These are phyloP conservation scores for Saccharomyces hybrid DNA, from an alignment of 1,139 yeast genomes.

Conservation along the genomic window DNA sequence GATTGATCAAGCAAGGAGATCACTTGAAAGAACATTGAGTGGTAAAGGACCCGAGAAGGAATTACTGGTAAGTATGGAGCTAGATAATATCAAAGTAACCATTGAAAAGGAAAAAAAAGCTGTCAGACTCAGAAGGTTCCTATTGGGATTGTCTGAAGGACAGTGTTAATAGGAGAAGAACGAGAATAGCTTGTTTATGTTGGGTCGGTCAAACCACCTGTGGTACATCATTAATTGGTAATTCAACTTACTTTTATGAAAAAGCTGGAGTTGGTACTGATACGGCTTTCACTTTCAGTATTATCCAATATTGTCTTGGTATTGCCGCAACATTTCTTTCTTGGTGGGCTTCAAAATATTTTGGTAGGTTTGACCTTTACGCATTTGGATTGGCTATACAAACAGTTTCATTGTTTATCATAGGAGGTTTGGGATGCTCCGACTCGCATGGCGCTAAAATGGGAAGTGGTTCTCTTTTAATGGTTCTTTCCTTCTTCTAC, in stretches of 20 bases:
- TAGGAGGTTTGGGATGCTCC: constrained; percentile 38
- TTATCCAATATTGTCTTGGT: constrained; percentile 37
- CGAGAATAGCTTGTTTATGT: constrained; percentile 40
- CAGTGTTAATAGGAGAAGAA: constrained; percentile 43
- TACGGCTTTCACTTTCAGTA: constrained; percentile 40
- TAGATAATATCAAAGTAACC: constrained; percentile 25
- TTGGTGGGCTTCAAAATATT: constrained; percentile 41
- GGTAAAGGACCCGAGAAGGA: constrained; percentile 25
- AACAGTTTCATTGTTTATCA: constrained; percentile 35
- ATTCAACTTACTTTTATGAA: constrained; percentile 35
- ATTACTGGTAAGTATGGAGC: constrained; percentile 6
- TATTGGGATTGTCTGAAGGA: constrained; percentile 41
- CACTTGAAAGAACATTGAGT: constrained; percentile 30
- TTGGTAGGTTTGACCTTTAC: constrained; percentile 46
- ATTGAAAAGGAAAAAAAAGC: constrained; percentile 26
- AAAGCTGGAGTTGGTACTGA: constrained; percentile 32
- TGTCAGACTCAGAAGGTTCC: constrained; percentile 21
- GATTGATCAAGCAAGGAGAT: constrained; percentile 37
- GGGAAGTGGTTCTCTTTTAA: constrained; percentile 43
- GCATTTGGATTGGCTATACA: constrained; percentile 38
- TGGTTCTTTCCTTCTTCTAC: constrained; percentile 43
- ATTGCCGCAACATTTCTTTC: constrained; percentile 42
- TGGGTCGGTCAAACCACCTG: constrained; percentile 45
- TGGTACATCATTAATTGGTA: constrained; percentile 45
- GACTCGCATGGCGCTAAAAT: constrained; percentile 27